Conservation (phyloP, 345 rosid species). For the Citrus sinensis region DVS_A1.0 CM039161.1:23319001-23319500, state of each 20-base stretch:
- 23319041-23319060: constrained; percentile 61
- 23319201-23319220: constrained; percentile 79
- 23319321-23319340: constrained; percentile 57
- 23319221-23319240: constrained; percentile 70
- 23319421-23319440: constrained; percentile 85
- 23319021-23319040: constrained; percentile 69
- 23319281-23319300: not conserved
- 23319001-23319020: constrained; percentile 58
- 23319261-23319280: not conserved
- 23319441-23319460: constrained; percentile 78
- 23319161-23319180: constrained; percentile 51
- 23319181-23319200: constrained; percentile 47
- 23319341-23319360: constrained; percentile 71
- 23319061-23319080: constrained; percentile 64
- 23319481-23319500: constrained; percentile 71
- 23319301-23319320: constrained; percentile 56
- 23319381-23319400: constrained; percentile 73
- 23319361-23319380: constrained; percentile 59
- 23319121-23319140: constrained; percentile 53
- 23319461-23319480: constrained; percentile 65
- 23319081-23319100: constrained; percentile 51
- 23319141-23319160: constrained; percentile 38
- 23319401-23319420: constrained; percentile 54
- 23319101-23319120: constrained; percentile 84
- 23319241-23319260: constrained; percentile 15